Conservation (phyloP, 345 rosid species). For the Trapa incisa region DNA sequence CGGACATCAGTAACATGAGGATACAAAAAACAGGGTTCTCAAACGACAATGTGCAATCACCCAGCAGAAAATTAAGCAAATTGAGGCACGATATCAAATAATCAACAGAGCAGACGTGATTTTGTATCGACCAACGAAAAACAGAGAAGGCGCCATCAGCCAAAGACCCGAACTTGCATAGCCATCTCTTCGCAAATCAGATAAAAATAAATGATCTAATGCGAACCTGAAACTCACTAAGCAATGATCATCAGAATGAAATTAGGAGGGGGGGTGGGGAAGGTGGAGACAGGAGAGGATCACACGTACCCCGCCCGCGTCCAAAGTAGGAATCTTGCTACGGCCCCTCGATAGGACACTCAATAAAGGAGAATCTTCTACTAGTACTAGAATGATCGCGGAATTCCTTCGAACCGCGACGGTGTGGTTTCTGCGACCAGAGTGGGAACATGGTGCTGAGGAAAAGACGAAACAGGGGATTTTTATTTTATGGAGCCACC, state of each 20-base stretch:
- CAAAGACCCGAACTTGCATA: neutral
- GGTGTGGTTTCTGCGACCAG: neutral
- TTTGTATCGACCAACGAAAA: no score
- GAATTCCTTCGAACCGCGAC: neutral
- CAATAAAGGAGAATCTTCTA: neutral
- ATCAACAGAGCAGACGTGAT: neutral
- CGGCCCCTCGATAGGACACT: neutral
- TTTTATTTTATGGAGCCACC: neutral
- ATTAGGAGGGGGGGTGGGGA: neutral
- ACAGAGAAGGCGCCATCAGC: no score
- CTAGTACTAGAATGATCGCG: neutral
- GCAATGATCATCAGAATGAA: neutral
- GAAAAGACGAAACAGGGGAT: conserved; percentile 3
- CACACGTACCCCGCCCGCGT: neutral
- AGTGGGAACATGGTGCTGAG: neutral
- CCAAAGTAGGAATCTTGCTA: neutral
- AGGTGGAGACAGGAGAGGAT: neutral
- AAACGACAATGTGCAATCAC: conserved; percentile 2
- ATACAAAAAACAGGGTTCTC: neutral
- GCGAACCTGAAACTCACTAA: neutral
- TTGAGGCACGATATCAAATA: neutral
- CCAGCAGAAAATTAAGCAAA: neutral
- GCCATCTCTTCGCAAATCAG: neutral
- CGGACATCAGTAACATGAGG: neutral
- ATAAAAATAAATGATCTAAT: neutral